A percentile compares a stretch with the other conserved stretches of the same genome.
phyloP scores from a whole-genome alignment of 129 eudicot genomes.

The Chrysanthemum lavandulifolium region DNA sequence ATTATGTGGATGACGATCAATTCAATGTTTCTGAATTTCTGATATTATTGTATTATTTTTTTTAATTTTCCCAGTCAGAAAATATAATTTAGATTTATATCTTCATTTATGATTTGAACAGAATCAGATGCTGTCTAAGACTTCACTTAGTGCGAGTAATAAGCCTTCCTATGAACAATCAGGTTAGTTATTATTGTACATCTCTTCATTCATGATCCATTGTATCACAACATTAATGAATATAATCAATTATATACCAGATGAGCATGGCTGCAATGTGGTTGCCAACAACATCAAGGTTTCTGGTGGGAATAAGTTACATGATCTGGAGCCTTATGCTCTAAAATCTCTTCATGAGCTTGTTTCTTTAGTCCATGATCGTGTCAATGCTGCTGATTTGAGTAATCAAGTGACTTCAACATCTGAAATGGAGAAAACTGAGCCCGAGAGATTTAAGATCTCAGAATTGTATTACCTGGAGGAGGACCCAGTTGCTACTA shows the following conservation, averaged over 20 bases:
- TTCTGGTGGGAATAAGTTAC: constrained; percentile 37
- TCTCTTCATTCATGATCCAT: neutral
- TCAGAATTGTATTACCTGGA: constrained; percentile 43
- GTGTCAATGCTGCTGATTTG: constrained; percentile 45
- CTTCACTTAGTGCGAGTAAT: constrained; percentile 34
- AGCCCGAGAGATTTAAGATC: constrained; percentile 26
- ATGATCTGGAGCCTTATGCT: constrained; percentile 60
- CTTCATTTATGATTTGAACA: constrained; percentile 54
- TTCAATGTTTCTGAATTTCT: neutral
- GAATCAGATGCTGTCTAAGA: constrained; percentile 61
- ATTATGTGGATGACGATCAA: constrained; percentile 8
- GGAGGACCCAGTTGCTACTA: constrained; percentile 77
- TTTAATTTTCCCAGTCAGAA: neutral
- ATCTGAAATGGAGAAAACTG: constrained; percentile 41
- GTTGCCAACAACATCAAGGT: neutral
- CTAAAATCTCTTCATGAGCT: constrained; percentile 68
- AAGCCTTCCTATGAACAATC: constrained; percentile 36
- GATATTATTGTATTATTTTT: neutral
- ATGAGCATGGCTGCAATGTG: constrained; percentile 4
- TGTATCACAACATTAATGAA: constrained; percentile 7
- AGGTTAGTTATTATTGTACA: constrained; percentile 36
- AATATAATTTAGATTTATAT: constrained; percentile 5
- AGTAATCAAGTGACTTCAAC: constrained; percentile 37
- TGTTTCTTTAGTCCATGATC: constrained; percentile 77
- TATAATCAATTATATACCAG: constrained; percentile 31